Conservation (phyloP, 2,329 filamentous ascomycete species). For the Apiospora koreana region DNA sequence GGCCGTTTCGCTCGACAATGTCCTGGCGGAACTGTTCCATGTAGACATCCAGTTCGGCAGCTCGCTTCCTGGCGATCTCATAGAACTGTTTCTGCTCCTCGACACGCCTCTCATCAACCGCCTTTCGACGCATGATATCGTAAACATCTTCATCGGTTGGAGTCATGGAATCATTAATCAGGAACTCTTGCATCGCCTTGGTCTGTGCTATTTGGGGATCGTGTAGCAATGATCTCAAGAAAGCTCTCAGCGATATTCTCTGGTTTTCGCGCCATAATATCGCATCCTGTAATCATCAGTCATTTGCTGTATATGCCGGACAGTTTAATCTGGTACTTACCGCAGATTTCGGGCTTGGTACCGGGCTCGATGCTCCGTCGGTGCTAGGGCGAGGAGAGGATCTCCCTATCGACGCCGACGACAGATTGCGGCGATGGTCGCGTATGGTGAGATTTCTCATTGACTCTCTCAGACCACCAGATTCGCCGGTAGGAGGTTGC, state of each 20-base stretch:
- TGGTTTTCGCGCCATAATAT: constrained; percentile 84
- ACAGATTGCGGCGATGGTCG: constrained; percentile 41
- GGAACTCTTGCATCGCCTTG: constrained; percentile 80
- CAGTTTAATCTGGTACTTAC: constrained; percentile 18
- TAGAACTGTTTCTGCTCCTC: constrained; percentile 95
- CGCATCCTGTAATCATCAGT: constrained; percentile 44
- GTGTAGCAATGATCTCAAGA: constrained; percentile 81
- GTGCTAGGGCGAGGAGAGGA: constrained; percentile 43
- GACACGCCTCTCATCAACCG: constrained; percentile 82
- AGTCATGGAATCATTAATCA: constrained; percentile 71
- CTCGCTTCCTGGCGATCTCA: constrained; percentile 87
- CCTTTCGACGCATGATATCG: constrained; percentile 78
- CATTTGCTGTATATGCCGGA: constrained; percentile 29
- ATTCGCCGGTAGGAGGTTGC: constrained; percentile 26
- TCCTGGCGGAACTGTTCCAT: constrained; percentile 87
- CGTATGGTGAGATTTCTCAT: constrained; percentile 45
- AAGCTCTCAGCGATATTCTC: constrained; percentile 86
- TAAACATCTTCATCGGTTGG: constrained; percentile 79
- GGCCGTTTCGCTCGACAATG: constrained; percentile 72
- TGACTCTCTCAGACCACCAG: constrained; percentile 32
- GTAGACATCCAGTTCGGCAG: constrained; percentile 91
- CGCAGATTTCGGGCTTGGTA: constrained; percentile 26
- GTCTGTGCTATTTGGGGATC: constrained; percentile 84
- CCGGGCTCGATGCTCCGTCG: constrained; percentile 41
- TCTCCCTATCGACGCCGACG: constrained; percentile 35